phyloP scores from a whole-genome alignment of 2,329 filamentous ascomycete species.

The Triangularia verruculosa region DNA sequence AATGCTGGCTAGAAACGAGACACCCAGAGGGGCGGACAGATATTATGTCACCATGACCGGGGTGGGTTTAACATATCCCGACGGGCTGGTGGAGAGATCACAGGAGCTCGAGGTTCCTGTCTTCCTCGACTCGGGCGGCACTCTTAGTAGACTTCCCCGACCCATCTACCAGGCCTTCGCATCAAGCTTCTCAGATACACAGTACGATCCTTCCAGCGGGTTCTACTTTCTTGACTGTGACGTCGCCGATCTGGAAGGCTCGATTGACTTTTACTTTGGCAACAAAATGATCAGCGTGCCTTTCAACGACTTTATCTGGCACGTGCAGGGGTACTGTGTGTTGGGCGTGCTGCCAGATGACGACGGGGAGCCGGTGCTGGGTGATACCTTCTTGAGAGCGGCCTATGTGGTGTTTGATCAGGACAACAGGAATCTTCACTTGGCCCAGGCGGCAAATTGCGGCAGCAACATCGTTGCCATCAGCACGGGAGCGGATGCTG shows the following conservation, averaged over 20 bases:
- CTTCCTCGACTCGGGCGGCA: constrained; percentile 52
- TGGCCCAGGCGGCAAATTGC: constrained; percentile 35
- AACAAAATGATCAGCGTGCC: constrained; percentile 41
- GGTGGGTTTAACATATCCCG: constrained; percentile 28
- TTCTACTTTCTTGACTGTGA: constrained; percentile 46
- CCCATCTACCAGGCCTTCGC: constrained; percentile 43
- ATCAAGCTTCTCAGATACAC: constrained; percentile 39
- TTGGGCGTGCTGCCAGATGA: constrained; percentile 35
- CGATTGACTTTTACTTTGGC: constrained; percentile 49
- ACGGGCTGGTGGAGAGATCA: constrained; percentile 25
- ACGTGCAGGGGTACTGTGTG: constrained; percentile 40
- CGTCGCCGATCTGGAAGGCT: constrained; percentile 36
- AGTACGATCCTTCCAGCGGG: constrained; percentile 38
- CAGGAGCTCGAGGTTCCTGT: constrained; percentile 26
- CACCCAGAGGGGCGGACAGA: constrained; percentile 29
- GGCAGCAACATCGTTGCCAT: constrained; percentile 32
- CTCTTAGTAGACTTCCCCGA: constrained; percentile 46
- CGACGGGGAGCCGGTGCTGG: constrained; percentile 28
- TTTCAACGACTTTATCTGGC: constrained; percentile 49
- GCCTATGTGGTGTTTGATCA: constrained; percentile 36
- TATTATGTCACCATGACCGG: constrained; percentile 36
- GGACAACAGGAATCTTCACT: constrained; percentile 31
- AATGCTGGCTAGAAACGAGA: constrained; percentile 35
- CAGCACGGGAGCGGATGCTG: constrained; percentile 24
- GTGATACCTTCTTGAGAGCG: constrained; percentile 34